Conservation (phyloP, 2,329 filamentous ascomycete species). For the Polytolypa hystricis region DNA sequence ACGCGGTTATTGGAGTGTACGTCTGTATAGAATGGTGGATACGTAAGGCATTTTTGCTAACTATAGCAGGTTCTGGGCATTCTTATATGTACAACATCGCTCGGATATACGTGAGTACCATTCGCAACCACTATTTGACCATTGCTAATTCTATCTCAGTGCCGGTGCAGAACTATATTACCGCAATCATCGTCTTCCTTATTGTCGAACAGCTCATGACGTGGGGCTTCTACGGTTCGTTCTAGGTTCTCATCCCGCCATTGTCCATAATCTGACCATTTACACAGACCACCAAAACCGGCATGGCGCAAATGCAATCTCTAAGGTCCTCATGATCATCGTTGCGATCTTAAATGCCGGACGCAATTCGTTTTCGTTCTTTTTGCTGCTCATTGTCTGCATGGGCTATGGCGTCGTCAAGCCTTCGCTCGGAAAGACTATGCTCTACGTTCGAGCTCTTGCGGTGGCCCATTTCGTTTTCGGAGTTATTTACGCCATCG, state of each 20-base stretch:
- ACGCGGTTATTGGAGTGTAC: conserved; percentile 69
- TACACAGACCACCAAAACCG: conserved; percentile 81
- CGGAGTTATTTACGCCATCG: conserved; percentile 83
- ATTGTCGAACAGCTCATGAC: conserved; percentile 96
- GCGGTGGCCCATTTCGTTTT: conserved; percentile 92
- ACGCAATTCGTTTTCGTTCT: conserved; percentile 96
- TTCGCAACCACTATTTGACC: neutral
- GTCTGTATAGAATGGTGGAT: conserved; percentile 18
- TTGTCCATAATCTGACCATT: conserved; percentile 18
- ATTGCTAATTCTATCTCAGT: conserved; percentile 43
- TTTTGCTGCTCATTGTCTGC: conserved; percentile 91
- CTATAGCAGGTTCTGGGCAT: conserved; percentile 64
- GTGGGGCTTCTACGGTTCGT: conserved; percentile 85
- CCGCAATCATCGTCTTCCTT: conserved; percentile 86
- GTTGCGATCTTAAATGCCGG: conserved; percentile 90
- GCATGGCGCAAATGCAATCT: conserved; percentile 69
- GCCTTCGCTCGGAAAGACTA: conserved; percentile 77
- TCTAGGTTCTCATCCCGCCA: neutral
- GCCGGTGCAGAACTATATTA: conserved; percentile 97
- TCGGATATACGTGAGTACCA: conserved; percentile 64
- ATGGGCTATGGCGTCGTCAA: conserved; percentile 99
- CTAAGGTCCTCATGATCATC: conserved; percentile 77
- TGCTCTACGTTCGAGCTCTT: conserved; percentile 86
- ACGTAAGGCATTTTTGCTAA: conserved; percentile 12
- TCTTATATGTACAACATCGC: conserved; percentile 88